Evolutionary conservation across 208 protist genomes (phyloP), one percentile per base, ranked within the genome.

Genomic region (Jaenimonas drosophilae): DNA sequence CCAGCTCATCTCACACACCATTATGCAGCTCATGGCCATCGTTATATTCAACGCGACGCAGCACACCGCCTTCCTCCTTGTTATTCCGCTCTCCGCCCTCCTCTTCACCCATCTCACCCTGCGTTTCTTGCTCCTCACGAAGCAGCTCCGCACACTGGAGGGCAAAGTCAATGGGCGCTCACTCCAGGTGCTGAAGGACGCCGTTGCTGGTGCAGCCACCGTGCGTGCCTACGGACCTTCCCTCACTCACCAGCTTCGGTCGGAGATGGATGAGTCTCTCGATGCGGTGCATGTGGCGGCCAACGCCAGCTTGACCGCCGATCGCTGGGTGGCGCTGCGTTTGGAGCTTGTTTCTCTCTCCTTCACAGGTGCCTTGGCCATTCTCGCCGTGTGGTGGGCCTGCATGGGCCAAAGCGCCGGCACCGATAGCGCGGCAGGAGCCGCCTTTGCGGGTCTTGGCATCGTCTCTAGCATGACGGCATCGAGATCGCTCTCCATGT

Each of bases 101-200:
- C 57, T 89, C 34, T 89, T 89, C 56, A 72, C 80, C 46, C 59
- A 75, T 39, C 59, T 89, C 14, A 79, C 70, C 0, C 53, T 76
- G 30, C 66, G 72, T 24, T 89, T 80, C 47, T 58, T 89, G 12
- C 59, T 51, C 33, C 59, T 85, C 31, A 66, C 64, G n/a, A 77
- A 82, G 50, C 72, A 85, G 60, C 56, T 86, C 29, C 80, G 76
- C 1, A 60, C 64, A 16, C 38, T 89, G 38, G 75, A 89, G 39
- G 64, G 64, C 42, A 64, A 73, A 32, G 49, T 73, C 31, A 38
- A 71, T 40, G 67, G 66, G 20, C 47, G 60, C 23, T 62, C 64
- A 9, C 59, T 83, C 9, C 45, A 51, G n/a, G 61, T 82, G 14
- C 36, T 82, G 52, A 78, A 73, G 63, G 75, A 89, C 24, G 63